Conservation (phyloP, 495 filamentous ascomycete species). For the Tuber magnatum region DNA sequence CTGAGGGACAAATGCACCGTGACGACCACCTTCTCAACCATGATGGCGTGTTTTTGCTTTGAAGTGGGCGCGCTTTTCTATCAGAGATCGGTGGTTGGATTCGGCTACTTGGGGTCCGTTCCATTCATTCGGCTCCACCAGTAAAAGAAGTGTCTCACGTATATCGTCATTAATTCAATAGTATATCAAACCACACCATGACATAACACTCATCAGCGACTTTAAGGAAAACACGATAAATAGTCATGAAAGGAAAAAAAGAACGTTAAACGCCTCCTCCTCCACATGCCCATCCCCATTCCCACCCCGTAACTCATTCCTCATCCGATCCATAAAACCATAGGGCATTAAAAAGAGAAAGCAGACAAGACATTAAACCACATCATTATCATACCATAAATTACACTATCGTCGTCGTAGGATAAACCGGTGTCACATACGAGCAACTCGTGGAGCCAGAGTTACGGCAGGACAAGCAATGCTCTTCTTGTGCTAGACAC, state of each 20-base stretch:
- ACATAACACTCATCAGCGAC: neutral
- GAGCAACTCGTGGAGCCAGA: neutral
- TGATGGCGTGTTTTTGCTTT: neutral
- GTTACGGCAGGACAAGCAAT: constrained; percentile 10
- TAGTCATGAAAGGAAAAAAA: neutral
- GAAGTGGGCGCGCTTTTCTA: neutral
- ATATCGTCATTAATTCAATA: neutral
- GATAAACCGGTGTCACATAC: constrained; percentile 13
- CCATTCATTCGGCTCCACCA: neutral
- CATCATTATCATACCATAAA: neutral
- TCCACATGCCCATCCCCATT: neutral
- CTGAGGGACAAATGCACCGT: neutral
- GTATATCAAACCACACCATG: neutral
- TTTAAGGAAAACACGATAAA: neutral
- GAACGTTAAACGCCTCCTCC: neutral
- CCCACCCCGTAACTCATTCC: neutral
- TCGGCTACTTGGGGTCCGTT: neutral
- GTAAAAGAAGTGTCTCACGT: neutral
- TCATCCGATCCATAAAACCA: neutral
- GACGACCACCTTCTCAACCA: neutral
- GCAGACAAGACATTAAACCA: neutral
- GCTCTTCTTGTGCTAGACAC: constrained; percentile 19
- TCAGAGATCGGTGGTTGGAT: neutral
- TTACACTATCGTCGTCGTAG: neutral
- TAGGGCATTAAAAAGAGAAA: neutral